Evolutionary conservation across 2,329 filamentous ascomycete genomes (phyloP).

Genomic region (Aureobasidium sp.): DNA sequence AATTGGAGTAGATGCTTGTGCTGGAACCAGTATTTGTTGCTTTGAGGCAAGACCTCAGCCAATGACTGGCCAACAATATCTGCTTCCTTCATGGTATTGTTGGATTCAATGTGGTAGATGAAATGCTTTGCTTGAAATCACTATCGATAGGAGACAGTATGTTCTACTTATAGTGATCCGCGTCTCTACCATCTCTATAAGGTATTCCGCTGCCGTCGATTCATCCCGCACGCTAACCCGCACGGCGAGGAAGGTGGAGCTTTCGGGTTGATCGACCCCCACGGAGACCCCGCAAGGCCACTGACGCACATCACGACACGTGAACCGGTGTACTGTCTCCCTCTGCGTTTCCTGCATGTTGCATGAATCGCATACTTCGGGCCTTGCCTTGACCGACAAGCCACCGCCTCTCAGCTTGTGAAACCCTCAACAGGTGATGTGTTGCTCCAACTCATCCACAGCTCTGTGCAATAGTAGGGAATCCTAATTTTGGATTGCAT

Average conservation of each 20-base stretch:
- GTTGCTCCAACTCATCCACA: not conserved
- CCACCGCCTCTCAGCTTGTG: not conserved
- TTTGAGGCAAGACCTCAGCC: conserved; percentile 36
- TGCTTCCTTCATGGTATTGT: conserved; percentile 22
- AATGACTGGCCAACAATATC: conserved; percentile 27
- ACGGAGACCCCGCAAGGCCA: not conserved
- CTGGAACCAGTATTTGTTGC: conserved; percentile 38
- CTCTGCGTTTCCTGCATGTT: not conserved
- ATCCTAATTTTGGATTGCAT: not conserved
- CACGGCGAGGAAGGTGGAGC: not conserved
- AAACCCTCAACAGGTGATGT: not conserved
- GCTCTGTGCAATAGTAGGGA: not conserved
- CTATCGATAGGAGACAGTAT: not conserved
- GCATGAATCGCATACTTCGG: not conserved
- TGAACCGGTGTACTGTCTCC: not conserved
- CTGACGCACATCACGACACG: not conserved
- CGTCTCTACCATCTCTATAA: not conserved
- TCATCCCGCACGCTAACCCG: not conserved
- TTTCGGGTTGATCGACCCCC: not conserved
- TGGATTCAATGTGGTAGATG: not conserved
- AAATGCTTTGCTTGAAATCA: not conserved
- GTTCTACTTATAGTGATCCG: conserved; percentile 7
- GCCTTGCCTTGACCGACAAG: not conserved
- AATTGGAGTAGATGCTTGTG: conserved; percentile 38
- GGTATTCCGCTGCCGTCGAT: not conserved